Evolutionary conservation across 805 yeast species (phyloP).

Genomic region (Pichia membranifaciens): DNA sequence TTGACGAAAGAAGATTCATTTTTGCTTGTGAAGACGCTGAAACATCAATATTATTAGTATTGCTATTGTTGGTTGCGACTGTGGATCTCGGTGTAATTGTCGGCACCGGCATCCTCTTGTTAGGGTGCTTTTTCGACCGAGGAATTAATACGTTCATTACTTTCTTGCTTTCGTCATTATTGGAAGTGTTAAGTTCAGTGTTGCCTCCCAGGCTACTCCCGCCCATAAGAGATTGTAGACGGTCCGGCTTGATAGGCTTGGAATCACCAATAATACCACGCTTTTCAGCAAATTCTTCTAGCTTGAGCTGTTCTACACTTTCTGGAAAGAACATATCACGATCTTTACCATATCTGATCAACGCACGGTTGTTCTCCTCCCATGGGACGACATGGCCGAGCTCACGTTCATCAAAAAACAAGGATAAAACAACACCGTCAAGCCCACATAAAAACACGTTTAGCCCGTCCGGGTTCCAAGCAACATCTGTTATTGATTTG

Average conservation of each 20-base stretch:
- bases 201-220: conserved; percentile 10
- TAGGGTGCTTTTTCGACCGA: conserved; percentile 29
- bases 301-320: conserved; percentile 65
- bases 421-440: conserved; percentile 74
- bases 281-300: conserved; percentile 58
- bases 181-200: neutral
- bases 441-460: conserved; percentile 70
- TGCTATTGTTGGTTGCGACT: too few relatives aligned
- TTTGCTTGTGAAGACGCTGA: neutral
- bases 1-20: conserved; percentile 16
- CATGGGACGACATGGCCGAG: conserved; percentile 57
- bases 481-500: conserved; percentile 79
- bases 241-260: conserved; percentile 12
- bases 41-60: too few relatives aligned
- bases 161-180: conserved; percentile 1
- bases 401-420: conserved; percentile 58
- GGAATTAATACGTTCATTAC: conserved; percentile 26
- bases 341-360: conserved; percentile 83
- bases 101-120: conserved; percentile 21
- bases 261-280: neutral
- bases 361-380: conserved; percentile 60
- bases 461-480: conserved; percentile 83
- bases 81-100: neutral
- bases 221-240: conserved; percentile 40
- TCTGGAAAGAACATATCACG: conserved; percentile 86